phyloP scores from a whole-genome alignment of 2,329 filamentous ascomycete species.

The Teratosphaeria destructans region DNA sequence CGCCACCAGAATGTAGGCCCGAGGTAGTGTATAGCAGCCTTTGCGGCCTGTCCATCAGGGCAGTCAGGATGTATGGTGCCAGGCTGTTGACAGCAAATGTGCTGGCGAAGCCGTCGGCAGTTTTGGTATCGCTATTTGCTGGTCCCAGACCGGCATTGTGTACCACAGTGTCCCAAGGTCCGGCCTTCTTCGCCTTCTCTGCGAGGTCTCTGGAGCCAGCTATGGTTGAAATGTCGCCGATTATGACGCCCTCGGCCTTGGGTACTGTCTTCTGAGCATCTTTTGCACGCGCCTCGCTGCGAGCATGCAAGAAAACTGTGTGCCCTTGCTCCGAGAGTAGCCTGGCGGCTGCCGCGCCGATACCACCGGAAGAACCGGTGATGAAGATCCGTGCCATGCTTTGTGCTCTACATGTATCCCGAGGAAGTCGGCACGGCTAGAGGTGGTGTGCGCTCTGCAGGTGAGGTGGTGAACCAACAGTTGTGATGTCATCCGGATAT shows the following conservation, averaged over 20 bases:
- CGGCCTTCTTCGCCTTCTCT: slow-evolving; percentile 38
- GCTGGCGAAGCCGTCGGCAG: slow-evolving; percentile 37
- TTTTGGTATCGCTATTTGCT: slow-evolving; percentile 33
- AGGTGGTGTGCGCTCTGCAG: neutral
- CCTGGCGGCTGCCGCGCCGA: slow-evolving; percentile 43
- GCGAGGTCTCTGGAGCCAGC: slow-evolving; percentile 43
- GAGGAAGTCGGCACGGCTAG: neutral
- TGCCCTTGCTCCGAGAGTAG: slow-evolving; percentile 43
- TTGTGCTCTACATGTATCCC: neutral
- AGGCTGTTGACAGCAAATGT: slow-evolving; percentile 48
- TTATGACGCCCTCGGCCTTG: slow-evolving; percentile 40
- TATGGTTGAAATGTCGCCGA: slow-evolving; percentile 44
- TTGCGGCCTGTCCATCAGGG: slow-evolving; percentile 39
- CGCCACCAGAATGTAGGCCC: slow-evolving; percentile 41
- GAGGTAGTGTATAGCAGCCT: slow-evolving; percentile 45
- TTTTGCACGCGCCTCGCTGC: slow-evolving; percentile 43
- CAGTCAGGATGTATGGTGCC: slow-evolving; percentile 48
- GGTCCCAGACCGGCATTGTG: slow-evolving; percentile 48
- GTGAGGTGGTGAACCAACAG: neutral
- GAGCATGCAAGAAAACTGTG: slow-evolving; percentile 46
- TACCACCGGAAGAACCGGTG: slow-evolving; percentile 49
- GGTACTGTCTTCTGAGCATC: slow-evolving; percentile 41
- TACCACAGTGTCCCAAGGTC: slow-evolving; percentile 45
- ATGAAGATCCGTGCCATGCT: slow-evolving; percentile 41
- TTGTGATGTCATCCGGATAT: neutral